Evolutionary conservation across 139 green algal species (phyloP).

Genomic region (Chloropicon primus): DNA sequence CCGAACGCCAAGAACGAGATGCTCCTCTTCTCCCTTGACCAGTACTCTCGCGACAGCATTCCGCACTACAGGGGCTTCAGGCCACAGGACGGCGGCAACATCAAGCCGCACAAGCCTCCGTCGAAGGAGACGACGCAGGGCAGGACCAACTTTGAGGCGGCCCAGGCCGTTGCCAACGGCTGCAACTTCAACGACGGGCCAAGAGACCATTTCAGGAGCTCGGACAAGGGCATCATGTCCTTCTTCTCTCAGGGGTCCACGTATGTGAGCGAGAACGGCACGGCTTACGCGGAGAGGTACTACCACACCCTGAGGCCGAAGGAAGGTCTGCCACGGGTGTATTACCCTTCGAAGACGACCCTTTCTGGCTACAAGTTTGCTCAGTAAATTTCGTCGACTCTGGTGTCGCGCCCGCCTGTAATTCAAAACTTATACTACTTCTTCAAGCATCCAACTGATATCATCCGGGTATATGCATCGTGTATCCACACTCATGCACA

Average conservation of each 20-base stretch:
- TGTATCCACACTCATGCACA: no score
- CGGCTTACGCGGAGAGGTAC: constrained; percentile 19
- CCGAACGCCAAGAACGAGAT: constrained; percentile 14
- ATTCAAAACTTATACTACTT: no score
- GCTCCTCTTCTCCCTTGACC: constrained; percentile 32
- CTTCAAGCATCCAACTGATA: no score
- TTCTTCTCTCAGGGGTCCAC: constrained; percentile 32
- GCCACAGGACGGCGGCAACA: constrained; percentile 13
- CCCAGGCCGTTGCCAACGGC: constrained; percentile 9
- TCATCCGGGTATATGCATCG: no score
- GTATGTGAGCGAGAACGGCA: constrained; percentile 28
- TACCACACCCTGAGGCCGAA: constrained; percentile 5
- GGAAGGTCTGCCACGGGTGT: constrained; percentile 7
- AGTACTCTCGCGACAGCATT: constrained; percentile 29
- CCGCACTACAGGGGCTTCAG: constrained; percentile 34
- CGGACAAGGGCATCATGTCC: constrained; percentile 28
- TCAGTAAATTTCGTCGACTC: no score
- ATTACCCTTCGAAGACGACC: constrained; percentile 7
- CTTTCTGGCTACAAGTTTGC: constrained; percentile 1
- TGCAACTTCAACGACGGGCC: constrained; percentile 30
- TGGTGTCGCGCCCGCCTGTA: no score
- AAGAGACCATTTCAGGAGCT: background rate
- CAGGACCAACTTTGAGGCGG: constrained; percentile 15
- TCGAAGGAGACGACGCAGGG: constrained; percentile 28
- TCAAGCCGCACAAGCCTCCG: constrained; percentile 16